phyloP scores from a whole-genome alignment of 371 early-diverging fungal genomes.

The Actinomucor elegans region DNA sequence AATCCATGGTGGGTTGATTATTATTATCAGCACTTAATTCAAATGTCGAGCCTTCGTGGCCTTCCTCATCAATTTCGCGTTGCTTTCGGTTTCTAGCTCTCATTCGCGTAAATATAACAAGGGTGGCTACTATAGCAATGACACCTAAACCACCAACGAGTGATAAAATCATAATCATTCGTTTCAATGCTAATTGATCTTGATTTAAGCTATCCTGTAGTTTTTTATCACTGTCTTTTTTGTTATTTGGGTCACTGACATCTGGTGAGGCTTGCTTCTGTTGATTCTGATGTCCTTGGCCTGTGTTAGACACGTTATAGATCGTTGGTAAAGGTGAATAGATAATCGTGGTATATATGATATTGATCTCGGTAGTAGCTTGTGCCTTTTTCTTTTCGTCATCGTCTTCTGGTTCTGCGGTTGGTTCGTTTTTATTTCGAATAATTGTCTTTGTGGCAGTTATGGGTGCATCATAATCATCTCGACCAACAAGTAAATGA shows the following conservation, averaged over 20 bases:
- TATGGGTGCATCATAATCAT: not conserved
- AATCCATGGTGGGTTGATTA: not conserved
- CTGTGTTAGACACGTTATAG: conserved; percentile 14
- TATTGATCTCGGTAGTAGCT: conserved; percentile 2
- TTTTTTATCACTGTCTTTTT: too few species aligned
- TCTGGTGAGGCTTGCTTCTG: not conserved
- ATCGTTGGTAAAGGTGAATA: conserved; percentile 4
- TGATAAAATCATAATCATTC: conserved; percentile 27
- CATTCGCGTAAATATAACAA: conserved; percentile 25
- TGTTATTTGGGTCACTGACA: not conserved
- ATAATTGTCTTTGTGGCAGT: not conserved
- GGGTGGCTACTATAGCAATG: conserved; percentile 23
- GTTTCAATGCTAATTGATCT: conserved; percentile 19
- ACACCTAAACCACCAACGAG: conserved; percentile 34
- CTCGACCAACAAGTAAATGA: not conserved
- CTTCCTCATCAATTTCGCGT: conserved; percentile 13
- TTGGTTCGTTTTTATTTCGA: not conserved
- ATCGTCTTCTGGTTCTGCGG: too few species aligned
- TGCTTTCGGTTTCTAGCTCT: conserved; percentile 14
- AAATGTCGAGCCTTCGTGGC: conserved; percentile 11
- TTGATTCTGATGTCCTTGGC: conserved; percentile 5
- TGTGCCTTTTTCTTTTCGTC: not conserved
- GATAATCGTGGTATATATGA: conserved; percentile 7
- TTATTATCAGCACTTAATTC: conserved; percentile 10
- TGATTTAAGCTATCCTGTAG: conserved; percentile 4